Evolutionary conservation across 73 alveolate species (phyloP).

Genomic region (Stentor roeselii): DNA sequence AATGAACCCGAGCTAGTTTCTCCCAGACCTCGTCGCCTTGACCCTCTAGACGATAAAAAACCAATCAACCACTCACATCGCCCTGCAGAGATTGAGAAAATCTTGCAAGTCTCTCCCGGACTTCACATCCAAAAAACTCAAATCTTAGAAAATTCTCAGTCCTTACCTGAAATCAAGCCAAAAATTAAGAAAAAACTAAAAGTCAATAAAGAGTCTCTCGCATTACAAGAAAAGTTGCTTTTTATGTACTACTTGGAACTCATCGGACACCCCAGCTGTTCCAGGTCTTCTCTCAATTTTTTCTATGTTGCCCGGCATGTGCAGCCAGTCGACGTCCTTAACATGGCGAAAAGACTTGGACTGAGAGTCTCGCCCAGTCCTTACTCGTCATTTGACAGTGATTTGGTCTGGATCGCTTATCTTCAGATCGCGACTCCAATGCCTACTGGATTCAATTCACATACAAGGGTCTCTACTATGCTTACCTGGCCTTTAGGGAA

Average conservation of each 20-base stretch:
- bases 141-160: too few relatives aligned
- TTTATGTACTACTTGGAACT: slow-evolving; percentile 5
- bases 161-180: not conserved
- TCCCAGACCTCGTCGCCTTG: not conserved
- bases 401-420: slow-evolving; percentile 26
- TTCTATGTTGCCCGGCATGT: not conserved
- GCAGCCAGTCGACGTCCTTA: not conserved
- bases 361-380: not conserved
- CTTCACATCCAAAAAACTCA: too few relatives aligned
- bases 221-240: not conserved
- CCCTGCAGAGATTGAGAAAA: not conserved
- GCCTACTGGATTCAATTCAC: slow-evolving; percentile 1
- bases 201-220: not conserved
- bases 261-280: slow-evolving; percentile 7
- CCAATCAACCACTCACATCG: not conserved
- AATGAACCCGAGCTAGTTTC: too few relatives aligned
- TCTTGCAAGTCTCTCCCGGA: too few relatives aligned
- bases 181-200: not conserved
- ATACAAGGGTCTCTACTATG: not conserved
- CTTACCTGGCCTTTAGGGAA: slow-evolving; percentile 1
- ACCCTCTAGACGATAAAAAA: not conserved
- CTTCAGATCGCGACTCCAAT: slow-evolving; percentile 21
- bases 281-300: not conserved
- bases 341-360: not conserved
- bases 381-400: slow-evolving; percentile 24